Base-by-base conservation (phyloP, 805 yeast genomes). In the Cyberlindnera mrakii region DNA sequence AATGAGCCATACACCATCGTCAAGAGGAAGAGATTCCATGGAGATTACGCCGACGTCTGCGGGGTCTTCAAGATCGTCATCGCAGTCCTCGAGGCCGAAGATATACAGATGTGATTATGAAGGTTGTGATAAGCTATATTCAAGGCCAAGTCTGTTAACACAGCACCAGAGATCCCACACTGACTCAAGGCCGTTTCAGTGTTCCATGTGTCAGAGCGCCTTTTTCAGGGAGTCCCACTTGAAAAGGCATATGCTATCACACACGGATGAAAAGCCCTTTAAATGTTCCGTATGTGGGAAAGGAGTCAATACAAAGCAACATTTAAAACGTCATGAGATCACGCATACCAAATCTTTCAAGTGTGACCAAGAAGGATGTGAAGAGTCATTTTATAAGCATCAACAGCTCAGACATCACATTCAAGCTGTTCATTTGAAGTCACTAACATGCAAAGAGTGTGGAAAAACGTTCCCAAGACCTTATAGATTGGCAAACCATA, bases 121-220 rank as follows among this genome's bases (percentile, higher is more conserved):
- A 6, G 82, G 75, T 3, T 93, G 98, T 56, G 74, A 65, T 27
- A 91, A 88, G 60, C 74, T 85, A 1, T 91, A 88, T 55, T 67
- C 84, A 6, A 71, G 91, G 39, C 97, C 97, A 0, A 81, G 95
- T 1, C 68, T 88, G 10, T 67, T 93, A 40, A 85, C 82, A 30
- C 96, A 87, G 54, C 99, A 93, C 56, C 71, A 74, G 47, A 68
- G 91, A 33, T 63, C 85, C 0, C 99, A 93, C 55, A 74, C 85
- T 3, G 85, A 86, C 46, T 79, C 82, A 33, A 68, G 93, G 41
- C 96, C 96, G 0, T 91, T 79, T 58, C 55, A 55, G 36, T 93
- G 99, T 58, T 59, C 63, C 2, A 67, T 62, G 4, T 93, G 99
- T 62, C 68, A 64, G 1, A 77, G 76, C 47, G 60, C 82, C 0